A percentile compares a stretch with the other conserved stretches of the same genome.
These are phyloP conservation scores for Borealophlyctis nickersoniae DNA, from an alignment of 192 early-diverging fungal species.

Conservation along the genomic window DNA sequence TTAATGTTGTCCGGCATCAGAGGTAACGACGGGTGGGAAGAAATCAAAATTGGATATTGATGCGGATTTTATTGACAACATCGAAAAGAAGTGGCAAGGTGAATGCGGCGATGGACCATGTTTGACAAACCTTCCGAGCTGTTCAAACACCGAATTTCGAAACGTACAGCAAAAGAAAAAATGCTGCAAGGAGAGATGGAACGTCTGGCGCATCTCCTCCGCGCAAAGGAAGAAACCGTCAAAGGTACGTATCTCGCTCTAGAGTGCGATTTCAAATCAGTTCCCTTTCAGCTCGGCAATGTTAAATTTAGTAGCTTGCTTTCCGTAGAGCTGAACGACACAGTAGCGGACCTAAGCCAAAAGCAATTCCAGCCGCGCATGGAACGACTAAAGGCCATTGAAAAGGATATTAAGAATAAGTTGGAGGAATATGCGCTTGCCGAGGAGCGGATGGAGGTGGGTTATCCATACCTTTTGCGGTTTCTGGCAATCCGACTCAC, in stretches of 20 bases:
- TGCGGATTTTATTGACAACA: slow-evolving; percentile 49
- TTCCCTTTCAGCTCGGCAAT: slow-evolving; percentile 7
- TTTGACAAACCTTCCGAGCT: background rate
- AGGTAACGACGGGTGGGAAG: slow-evolving; percentile 16
- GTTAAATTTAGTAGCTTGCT: background rate
- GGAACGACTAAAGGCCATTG: slow-evolving; percentile 50
- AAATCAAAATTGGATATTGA: slow-evolving; percentile 40
- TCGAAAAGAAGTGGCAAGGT: slow-evolving; percentile 58
- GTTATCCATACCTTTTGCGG: background rate
- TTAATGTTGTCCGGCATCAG: too few relatives aligned
- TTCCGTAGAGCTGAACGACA: slow-evolving; percentile 29
- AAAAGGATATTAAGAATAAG: slow-evolving; percentile 47
- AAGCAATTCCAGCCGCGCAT: slow-evolving; percentile 57
- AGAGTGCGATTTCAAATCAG: slow-evolving; percentile 1
- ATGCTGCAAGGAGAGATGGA: slow-evolving; percentile 43
- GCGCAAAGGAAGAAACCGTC: slow-evolving; percentile 33
- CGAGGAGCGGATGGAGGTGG: slow-evolving; percentile 54
- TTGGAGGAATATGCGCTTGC: slow-evolving; percentile 53
- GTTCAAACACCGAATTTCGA: background rate
- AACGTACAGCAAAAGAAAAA: slow-evolving; percentile 39
- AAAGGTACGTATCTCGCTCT: slow-evolving; percentile 23
- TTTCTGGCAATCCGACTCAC: background rate
- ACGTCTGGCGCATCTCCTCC: slow-evolving; percentile 21
- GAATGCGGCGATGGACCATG: background rate
- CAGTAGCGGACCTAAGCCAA: slow-evolving; percentile 40